A percentile compares a stretch with the other conserved stretches of the same genome.
Conservation (phyloP, 163 green algal species). For the Volvox carteri region DNA sequence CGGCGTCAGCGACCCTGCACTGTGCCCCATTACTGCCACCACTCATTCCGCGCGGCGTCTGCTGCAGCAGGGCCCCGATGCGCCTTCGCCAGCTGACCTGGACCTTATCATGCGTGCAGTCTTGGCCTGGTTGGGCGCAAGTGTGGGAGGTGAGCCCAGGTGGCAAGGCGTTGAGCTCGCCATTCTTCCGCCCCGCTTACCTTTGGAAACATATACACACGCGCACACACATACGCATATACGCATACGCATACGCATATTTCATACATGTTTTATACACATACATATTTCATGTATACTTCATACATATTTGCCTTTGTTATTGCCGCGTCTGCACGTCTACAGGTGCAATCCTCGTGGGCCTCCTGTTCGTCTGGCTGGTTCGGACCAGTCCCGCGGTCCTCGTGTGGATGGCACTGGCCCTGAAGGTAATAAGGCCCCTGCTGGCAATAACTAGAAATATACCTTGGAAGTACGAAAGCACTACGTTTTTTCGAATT, state of each 20-base stretch:
- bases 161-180: not conserved
- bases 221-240: too few relatives aligned
- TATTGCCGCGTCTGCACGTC: not conserved
- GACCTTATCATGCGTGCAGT: constrained; percentile 8
- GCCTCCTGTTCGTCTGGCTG: constrained; percentile 46
- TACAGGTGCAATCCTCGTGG: constrained; percentile 38
- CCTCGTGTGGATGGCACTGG: constrained; percentile 23
- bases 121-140: constrained; percentile 11
- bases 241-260: too few relatives aligned
- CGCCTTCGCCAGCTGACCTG: constrained; percentile 7
- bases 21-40: constrained; percentile 19
- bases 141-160: constrained; percentile 25
- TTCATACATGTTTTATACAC: too few relatives aligned
- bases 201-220: too few relatives aligned
- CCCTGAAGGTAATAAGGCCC: constrained; percentile 45
- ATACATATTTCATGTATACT: too few relatives aligned
- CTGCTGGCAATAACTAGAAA: too few relatives aligned
- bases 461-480: too few relatives aligned
- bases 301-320: too few relatives aligned
- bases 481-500: too few relatives aligned
- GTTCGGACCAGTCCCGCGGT: not conserved
- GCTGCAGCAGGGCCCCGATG: constrained; percentile 28
- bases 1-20: not conserved
- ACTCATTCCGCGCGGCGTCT: constrained; percentile 26
- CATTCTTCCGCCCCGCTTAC: not conserved